These are phyloP conservation scores for Dactylonectria macrodidyma DNA, from an alignment of 2,329 filamentous ascomycete genomes.

Conservation along the genomic window DNA sequence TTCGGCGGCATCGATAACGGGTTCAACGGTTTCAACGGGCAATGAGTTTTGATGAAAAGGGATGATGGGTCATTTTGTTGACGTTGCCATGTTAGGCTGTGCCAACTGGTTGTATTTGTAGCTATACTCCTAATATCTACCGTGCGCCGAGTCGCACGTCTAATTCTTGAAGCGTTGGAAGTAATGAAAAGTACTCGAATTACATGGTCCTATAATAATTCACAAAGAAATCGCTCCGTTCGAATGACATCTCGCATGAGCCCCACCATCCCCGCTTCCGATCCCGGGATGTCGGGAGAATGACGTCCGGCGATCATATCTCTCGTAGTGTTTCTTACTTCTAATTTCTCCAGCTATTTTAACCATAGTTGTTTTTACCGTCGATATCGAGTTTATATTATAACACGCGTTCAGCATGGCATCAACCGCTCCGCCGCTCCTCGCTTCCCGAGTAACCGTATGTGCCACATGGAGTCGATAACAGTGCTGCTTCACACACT, in stretches of 20 bases:
- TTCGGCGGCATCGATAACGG: slow-evolving; percentile 42
- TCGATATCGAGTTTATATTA: background rate
- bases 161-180: slow-evolving; percentile 14
- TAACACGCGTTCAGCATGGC: slow-evolving; percentile 32
- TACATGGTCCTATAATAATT: background rate
- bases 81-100: slow-evolving; percentile 22
- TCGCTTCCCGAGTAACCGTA: slow-evolving; percentile 45
- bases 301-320: background rate
- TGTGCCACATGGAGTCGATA: slow-evolving; percentile 4
- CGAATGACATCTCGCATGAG: background rate
- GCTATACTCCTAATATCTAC: slow-evolving; percentile 34
- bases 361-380: background rate
- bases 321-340: background rate
- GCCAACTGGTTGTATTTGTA: slow-evolving; percentile 37
- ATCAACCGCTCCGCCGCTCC: slow-evolving; percentile 38
- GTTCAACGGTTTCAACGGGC: slow-evolving; percentile 46
- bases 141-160: slow-evolving; percentile 19
- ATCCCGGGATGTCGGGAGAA: slow-evolving; percentile 4
- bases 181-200: background rate
- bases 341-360: background rate
- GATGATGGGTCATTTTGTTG: background rate
- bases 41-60: slow-evolving; percentile 33
- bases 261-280: slow-evolving; percentile 30
- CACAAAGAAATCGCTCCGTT: background rate
- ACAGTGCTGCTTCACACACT: background rate